phyloP scores from a whole-genome alignment of 164 flowering plant species.

The Pachysandra terminalis region DNA sequence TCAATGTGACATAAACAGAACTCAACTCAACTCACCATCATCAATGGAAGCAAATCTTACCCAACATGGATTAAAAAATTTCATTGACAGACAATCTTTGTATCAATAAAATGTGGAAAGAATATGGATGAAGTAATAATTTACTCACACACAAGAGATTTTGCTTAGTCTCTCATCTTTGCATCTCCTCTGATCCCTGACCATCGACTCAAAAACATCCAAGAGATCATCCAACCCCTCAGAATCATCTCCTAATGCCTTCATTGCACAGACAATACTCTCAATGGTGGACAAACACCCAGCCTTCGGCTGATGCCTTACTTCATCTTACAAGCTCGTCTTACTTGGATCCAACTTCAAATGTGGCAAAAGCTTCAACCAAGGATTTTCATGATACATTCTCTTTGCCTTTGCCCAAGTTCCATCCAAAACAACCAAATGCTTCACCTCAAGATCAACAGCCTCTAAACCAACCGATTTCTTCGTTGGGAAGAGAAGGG shows the following conservation, averaged over 20 bases:
- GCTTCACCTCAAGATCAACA: conserved; percentile 54
- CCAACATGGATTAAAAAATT: too few relatives aligned
- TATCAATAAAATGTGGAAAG: too few relatives aligned
- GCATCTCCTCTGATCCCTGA: conserved; percentile 71
- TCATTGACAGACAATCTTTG: too few relatives aligned
- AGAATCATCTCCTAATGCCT: conserved; percentile 52
- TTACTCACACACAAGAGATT: conserved; percentile 8
- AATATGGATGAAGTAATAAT: too few relatives aligned
- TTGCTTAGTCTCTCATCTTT: conserved; percentile 58
- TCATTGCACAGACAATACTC: conserved; percentile 74
- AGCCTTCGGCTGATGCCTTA: conserved; percentile 67
- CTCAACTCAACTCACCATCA: too few relatives aligned
- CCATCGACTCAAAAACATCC: conserved; percentile 81
- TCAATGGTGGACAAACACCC: conserved; percentile 87
- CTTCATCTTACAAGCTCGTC: conserved; percentile 69
- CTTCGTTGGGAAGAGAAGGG: conserved; percentile 63
- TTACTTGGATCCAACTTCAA: conserved; percentile 58
- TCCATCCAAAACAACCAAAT: conserved; percentile 86
- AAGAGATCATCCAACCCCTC: conserved; percentile 60
- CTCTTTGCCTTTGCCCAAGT: conserved; percentile 89
- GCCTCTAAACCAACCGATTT: conserved; percentile 37
- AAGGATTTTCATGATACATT: conserved; percentile 81
- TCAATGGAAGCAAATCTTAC: too few relatives aligned
- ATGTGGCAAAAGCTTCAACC: conserved; percentile 83
- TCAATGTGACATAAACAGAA: too few relatives aligned